Conservation (phyloP, 1,139 yeast genomes). For the Lodderomyces beijingensis region DNA sequence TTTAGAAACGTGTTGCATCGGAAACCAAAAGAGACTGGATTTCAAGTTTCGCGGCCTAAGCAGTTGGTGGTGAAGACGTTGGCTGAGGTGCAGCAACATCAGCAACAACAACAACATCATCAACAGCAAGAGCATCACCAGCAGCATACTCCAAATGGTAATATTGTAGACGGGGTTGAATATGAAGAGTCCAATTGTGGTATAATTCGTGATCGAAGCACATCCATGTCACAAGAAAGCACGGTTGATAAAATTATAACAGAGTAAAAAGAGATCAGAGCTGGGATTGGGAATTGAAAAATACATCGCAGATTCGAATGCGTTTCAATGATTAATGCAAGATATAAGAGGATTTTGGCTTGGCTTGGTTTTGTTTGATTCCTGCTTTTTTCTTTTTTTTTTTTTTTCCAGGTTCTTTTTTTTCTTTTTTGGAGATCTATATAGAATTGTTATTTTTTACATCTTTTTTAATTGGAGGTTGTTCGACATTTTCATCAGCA, state of each 20-base stretch:
- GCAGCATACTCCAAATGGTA: too few species aligned
- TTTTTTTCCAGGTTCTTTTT: background rate
- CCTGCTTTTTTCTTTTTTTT: constrained; percentile 1
- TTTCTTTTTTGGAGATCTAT: background rate
- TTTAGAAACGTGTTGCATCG: background rate
- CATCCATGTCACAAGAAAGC: too few species aligned
- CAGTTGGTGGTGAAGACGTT: constrained; percentile 28
- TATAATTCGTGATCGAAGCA: too few species aligned
- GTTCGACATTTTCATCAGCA: background rate
- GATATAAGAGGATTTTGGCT: too few species aligned
- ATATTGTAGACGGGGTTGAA: too few species aligned
- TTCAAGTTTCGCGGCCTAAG: constrained; percentile 44
- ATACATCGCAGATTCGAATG: too few species aligned
- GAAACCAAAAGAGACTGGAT: constrained; percentile 16
- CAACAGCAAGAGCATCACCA: too few species aligned
- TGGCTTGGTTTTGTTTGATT: background rate
- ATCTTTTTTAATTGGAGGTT: constrained; percentile 1
- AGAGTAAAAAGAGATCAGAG: too few species aligned
- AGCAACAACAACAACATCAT: constrained; percentile 1
- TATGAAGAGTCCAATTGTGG: too few species aligned
- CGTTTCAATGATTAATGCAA: too few species aligned
- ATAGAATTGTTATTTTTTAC: background rate
- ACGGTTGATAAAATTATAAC: too few species aligned
- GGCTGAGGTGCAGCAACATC: constrained; percentile 7
- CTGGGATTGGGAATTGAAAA: too few species aligned